Conservation (phyloP, 2,329 filamentous ascomycete species). For the Sporothrix mexicana region DNA sequence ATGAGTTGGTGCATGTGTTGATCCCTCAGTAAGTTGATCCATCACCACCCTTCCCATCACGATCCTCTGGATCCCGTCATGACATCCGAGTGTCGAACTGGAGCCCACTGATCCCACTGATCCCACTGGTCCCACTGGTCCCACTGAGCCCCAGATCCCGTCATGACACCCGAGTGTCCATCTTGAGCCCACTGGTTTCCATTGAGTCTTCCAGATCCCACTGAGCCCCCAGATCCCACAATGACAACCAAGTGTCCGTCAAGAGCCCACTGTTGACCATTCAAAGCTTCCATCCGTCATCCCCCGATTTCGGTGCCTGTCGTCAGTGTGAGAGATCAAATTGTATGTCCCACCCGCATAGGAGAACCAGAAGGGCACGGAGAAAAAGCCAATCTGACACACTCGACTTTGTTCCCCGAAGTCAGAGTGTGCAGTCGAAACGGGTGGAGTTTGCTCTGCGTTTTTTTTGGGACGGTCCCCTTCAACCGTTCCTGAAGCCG, state of each 20-base stretch:
- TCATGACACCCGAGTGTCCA: no score
- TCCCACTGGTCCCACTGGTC: no score
- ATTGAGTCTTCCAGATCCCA: constrained; percentile 2
- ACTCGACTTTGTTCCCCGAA: constrained; percentile 1
- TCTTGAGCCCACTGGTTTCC: not conserved
- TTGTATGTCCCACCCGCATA: constrained; percentile 9
- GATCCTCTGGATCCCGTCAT: constrained; percentile 11
- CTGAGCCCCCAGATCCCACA: constrained; percentile 2
- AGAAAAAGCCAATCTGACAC: constrained; percentile 14
- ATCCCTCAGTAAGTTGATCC: constrained; percentile 7
- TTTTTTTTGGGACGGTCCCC: constrained; percentile 10
- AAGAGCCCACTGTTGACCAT: constrained; percentile 7
- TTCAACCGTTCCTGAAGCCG: constrained; percentile 15
- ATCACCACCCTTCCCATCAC: not conserved
- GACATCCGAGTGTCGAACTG: constrained; percentile 14
- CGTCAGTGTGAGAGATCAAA: constrained; percentile 15
- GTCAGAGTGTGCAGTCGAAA: constrained; percentile 8
- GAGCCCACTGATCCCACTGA: constrained; percentile 7
- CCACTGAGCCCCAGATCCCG: no score
- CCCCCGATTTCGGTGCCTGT: constrained; percentile 9
- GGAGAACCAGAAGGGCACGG: constrained; percentile 16
- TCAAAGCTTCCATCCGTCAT: constrained; percentile 8
- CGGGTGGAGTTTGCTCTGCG: constrained; percentile 10
- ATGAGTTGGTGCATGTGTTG: constrained; percentile 10
- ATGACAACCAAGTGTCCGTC: constrained; percentile 1